These are phyloP conservation scores for Dichotomocladium elegans DNA, from an alignment of 371 early-diverging fungal genomes.

Conservation along the genomic window DNA sequence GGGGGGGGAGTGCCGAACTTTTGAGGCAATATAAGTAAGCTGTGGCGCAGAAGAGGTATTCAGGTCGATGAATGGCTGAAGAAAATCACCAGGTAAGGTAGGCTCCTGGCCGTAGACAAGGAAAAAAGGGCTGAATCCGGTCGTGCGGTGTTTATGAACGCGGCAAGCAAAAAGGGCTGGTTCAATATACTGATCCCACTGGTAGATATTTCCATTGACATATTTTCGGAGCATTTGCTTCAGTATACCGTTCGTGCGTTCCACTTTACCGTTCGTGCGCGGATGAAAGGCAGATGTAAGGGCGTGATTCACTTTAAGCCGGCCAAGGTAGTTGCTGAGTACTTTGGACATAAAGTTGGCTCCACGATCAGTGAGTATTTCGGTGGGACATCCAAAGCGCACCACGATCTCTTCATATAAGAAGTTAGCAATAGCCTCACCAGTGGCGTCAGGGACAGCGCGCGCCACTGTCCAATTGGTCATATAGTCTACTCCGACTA, in stretches of 20 bases:
- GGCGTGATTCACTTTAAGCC: too few relatives aligned
- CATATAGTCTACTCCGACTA: slow-evolving; percentile 32
- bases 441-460: not conserved
- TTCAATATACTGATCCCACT: slow-evolving; percentile 10
- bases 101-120: slow-evolving; percentile 16
- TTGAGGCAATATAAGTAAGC: too few relatives aligned
- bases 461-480: slow-evolving; percentile 18
- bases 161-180: slow-evolving; percentile 15
- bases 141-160: slow-evolving; percentile 5
- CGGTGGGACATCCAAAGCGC: too few relatives aligned
- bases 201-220: too few relatives aligned
- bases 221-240: too few relatives aligned
- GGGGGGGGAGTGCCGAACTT: too few relatives aligned
- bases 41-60: not conserved
- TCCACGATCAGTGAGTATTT: too few relatives aligned
- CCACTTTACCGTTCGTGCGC: too few relatives aligned
- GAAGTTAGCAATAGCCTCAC: not conserved
- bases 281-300: slow-evolving; percentile 18
- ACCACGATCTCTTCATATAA: too few relatives aligned
- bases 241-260: too few relatives aligned
- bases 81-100: slow-evolving; percentile 6
- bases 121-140: slow-evolving; percentile 10
- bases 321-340: not conserved
- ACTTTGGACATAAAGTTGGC: slow-evolving; percentile 8
- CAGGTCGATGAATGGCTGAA: not conserved